Conservation (phyloP, 1,139 yeast species). For the Hyphopichia khmerensis region DNA sequence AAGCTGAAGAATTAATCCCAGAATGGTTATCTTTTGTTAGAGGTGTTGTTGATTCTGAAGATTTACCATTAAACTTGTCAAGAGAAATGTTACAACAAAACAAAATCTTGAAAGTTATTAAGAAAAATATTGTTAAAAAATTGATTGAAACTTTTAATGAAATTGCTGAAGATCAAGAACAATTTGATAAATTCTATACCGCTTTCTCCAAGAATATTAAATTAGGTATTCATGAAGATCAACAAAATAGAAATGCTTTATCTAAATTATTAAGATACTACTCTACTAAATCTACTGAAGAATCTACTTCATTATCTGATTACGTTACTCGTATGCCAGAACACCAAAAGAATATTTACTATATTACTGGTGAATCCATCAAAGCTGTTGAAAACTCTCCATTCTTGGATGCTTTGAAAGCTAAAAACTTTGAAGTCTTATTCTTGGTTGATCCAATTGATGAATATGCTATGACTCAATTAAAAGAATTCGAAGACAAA, state of each 20-base stretch:
- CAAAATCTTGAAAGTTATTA: slow-evolving; percentile 98
- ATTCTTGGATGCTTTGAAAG: slow-evolving; percentile 98
- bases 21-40: slow-evolving; percentile 97
- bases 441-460: slow-evolving; percentile 99
- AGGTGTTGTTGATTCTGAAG: slow-evolving; percentile 99
- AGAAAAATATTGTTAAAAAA: slow-evolving; percentile 99
- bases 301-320: slow-evolving; percentile 90
- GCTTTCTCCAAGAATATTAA: slow-evolving; percentile 98
- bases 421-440: slow-evolving; percentile 96
- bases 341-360: slow-evolving; percentile 99
- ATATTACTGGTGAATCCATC: slow-evolving; percentile 97
- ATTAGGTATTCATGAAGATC: slow-evolving; percentile 98
- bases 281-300: slow-evolving; percentile 95
- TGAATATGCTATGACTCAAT: slow-evolving; percentile 98
- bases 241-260: slow-evolving; percentile 93
- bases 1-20: slow-evolving; percentile 98
- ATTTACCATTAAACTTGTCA: slow-evolving; percentile 98
- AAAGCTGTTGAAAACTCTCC: slow-evolving; percentile 99
- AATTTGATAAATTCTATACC: slow-evolving; percentile 96
- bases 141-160: slow-evolving; percentile 98
- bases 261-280: slow-evolving; percentile 96
- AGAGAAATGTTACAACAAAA: slow-evolving; percentile 99
- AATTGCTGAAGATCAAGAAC: slow-evolving; percentile 98
- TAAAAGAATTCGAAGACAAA: slow-evolving; percentile 99
- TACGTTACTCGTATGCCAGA: slow-evolving; percentile 99